These are phyloP conservation scores for Melocanna baccifera DNA, from an alignment of 176 grass and related monocot genomes.

Conservation along the genomic window DNA sequence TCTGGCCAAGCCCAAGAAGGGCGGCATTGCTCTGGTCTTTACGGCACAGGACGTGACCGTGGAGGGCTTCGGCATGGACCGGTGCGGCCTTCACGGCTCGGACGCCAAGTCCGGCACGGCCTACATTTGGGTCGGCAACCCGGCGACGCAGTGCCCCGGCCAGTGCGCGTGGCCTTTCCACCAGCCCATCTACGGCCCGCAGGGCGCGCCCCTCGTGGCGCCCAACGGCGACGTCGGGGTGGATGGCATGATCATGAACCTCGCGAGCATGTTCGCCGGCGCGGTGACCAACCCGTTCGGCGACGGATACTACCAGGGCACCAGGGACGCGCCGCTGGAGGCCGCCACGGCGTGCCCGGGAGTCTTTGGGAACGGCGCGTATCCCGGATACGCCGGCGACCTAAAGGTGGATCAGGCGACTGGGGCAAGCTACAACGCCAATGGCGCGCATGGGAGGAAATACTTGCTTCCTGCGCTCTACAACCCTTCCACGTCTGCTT, in stretches of 20 bases:
- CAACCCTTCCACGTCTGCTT: slow-evolving; percentile 47
- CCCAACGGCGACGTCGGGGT: slow-evolving; percentile 69
- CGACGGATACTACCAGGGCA: slow-evolving; percentile 70
- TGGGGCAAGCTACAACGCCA: slow-evolving; percentile 68
- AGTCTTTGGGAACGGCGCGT: slow-evolving; percentile 55
- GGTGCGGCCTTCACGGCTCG: slow-evolving; percentile 54
- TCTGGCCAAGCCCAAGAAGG: background rate
- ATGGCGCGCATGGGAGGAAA: slow-evolving; percentile 56
- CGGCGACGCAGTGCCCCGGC: slow-evolving; percentile 64
- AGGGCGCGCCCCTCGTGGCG: slow-evolving; percentile 43
- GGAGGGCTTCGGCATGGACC: slow-evolving; percentile 64
- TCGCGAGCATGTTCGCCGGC: slow-evolving; percentile 65
- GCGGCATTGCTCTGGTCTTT: slow-evolving; percentile 51
- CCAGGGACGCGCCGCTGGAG: slow-evolving; percentile 50
- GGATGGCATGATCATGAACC: slow-evolving; percentile 72
- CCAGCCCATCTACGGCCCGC: slow-evolving; percentile 64
- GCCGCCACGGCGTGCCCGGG: slow-evolving; percentile 53
- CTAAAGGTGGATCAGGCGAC: slow-evolving; percentile 43
- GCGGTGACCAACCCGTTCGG: slow-evolving; percentile 64
- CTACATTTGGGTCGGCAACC: slow-evolving; percentile 62
- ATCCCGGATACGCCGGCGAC: slow-evolving; percentile 63
- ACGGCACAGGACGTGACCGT: slow-evolving; percentile 63
- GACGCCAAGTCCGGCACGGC: slow-evolving; percentile 44
- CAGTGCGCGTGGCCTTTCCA: slow-evolving; percentile 86
- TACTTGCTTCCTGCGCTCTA: slow-evolving; percentile 70